Percentiles rank a stretch among this genome's conserved stretches.
Conservation (phyloP, 2,329 filamentous ascomycete species). For the Ramichloridium luteum region DNA sequence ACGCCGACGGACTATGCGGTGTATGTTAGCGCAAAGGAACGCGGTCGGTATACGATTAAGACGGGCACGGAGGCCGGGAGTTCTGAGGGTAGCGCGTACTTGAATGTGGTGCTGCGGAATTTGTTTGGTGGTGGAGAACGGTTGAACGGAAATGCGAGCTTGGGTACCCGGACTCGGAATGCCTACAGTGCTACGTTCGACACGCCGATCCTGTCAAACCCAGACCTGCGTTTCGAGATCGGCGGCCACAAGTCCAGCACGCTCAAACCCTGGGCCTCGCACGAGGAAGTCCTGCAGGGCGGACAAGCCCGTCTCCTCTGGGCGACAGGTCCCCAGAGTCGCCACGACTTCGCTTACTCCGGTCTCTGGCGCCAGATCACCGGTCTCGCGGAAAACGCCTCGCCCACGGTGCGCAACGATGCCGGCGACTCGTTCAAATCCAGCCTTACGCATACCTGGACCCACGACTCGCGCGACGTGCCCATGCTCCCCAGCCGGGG, state of each 20-base stretch:
- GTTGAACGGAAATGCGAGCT: constrained; percentile 71
- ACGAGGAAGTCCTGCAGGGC: constrained; percentile 78
- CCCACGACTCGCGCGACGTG: constrained; percentile 69
- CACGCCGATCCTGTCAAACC: constrained; percentile 71
- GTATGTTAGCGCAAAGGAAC: constrained; percentile 64
- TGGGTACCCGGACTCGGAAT: constrained; percentile 81
- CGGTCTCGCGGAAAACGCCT: constrained; percentile 60
- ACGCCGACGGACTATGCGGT: constrained; percentile 70
- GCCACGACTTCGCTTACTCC: constrained; percentile 69
- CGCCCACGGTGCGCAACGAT: constrained; percentile 68
- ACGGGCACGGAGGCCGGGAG: constrained; percentile 92
- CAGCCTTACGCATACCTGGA: constrained; percentile 69
- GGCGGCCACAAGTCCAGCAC: constrained; percentile 72
- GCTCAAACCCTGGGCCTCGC: constrained; percentile 83
- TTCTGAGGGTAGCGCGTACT: constrained; percentile 84
- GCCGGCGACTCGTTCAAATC: constrained; percentile 88
- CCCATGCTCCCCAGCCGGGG: constrained; percentile 73
- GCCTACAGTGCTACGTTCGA: constrained; percentile 81
- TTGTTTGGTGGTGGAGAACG: constrained; percentile 90
- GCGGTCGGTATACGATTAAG: constrained; percentile 74
- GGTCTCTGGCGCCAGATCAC: constrained; percentile 84
- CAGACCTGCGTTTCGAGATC: constrained; percentile 64
- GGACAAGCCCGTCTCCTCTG: constrained; percentile 66
- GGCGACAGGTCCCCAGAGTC: constrained; percentile 46
- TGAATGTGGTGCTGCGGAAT: constrained; percentile 77